These are phyloP conservation scores for Cajanus cajan DNA, from an alignment of 306 rosid genomes.

Conservation along the genomic window DNA sequence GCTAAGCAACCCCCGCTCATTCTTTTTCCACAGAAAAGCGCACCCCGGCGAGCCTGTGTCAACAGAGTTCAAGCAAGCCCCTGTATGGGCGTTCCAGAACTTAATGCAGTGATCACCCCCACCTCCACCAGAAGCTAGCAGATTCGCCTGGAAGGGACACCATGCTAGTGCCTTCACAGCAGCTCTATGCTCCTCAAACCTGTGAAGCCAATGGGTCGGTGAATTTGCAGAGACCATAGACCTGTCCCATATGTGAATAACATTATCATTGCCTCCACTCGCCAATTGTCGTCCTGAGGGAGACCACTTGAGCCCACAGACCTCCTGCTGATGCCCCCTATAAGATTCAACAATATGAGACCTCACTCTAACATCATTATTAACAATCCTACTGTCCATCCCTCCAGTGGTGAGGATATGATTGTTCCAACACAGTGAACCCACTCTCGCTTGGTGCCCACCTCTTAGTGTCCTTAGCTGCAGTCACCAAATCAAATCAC, in stretches of 20 bases:
- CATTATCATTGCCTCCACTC: slow-evolving; percentile 78
- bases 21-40: slow-evolving; percentile 72
- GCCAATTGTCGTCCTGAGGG: slow-evolving; percentile 73
- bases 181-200: slow-evolving; percentile 66
- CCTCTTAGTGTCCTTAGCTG: slow-evolving; percentile 66
- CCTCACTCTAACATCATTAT: slow-evolving; percentile 74
- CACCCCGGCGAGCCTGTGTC: slow-evolving; percentile 83
- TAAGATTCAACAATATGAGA: slow-evolving; percentile 67
- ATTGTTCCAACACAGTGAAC: slow-evolving; percentile 75
- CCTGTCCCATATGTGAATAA: slow-evolving; percentile 74
- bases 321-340: slow-evolving; percentile 72
- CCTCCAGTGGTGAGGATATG: slow-evolving; percentile 79
- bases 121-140: slow-evolving; percentile 75
- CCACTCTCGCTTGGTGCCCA: slow-evolving; percentile 62
- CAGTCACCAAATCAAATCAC: slow-evolving; percentile 16
- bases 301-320: slow-evolving; percentile 85
- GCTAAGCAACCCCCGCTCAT: slow-evolving; percentile 88
- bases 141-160: slow-evolving; percentile 83
- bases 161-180: slow-evolving; percentile 84
- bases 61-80: slow-evolving; percentile 71
- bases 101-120: slow-evolving; percentile 66
- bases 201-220: slow-evolving; percentile 71
- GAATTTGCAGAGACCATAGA: slow-evolving; percentile 57
- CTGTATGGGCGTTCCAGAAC: slow-evolving; percentile 83
- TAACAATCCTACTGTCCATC: slow-evolving; percentile 66